These are phyloP conservation scores for Cutaneotrichosporon daszewskae DNA, from an alignment of 1,284 basidiomycete genomes.

Conservation along the genomic window DNA sequence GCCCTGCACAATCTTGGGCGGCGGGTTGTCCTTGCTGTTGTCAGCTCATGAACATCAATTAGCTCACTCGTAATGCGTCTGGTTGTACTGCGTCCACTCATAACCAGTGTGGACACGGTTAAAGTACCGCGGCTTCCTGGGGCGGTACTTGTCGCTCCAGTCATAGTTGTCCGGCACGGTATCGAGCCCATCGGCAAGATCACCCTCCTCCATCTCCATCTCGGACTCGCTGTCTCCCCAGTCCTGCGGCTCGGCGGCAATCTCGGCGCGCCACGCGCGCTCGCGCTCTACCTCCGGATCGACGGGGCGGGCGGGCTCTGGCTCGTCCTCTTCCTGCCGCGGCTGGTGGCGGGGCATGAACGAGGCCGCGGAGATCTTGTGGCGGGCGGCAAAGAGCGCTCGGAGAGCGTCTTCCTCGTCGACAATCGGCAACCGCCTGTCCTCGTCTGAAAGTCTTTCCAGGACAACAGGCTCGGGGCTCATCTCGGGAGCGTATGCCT, in stretches of 20 bases:
- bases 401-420: conserved; percentile 62
- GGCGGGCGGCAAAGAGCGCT: conserved; percentile 54
- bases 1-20: conserved; percentile 95
- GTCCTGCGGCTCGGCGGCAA: conserved; percentile 33
- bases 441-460: conserved; percentile 63
- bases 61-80: conserved; percentile 93
- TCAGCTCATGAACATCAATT: neutral
- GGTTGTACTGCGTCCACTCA: conserved; percentile 99
- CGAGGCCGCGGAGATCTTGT: conserved; percentile 67
- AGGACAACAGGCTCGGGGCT: conserved; percentile 69
- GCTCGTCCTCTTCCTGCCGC: neutral
- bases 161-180: conserved; percentile 60
- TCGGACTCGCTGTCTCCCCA: conserved; percentile 55
- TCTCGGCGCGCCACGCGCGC: conserved; percentile 58
- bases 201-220: conserved; percentile 57
- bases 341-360: conserved; percentile 60
- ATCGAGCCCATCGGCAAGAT: conserved; percentile 67
- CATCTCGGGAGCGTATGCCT: conserved; percentile 75
- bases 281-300: neutral
- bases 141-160: conserved; percentile 98
- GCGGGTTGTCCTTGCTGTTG: conserved; percentile 75
- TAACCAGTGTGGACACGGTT: conserved; percentile 99
- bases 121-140: conserved; percentile 97
- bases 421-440: conserved; percentile 70
- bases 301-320: neutral